phyloP scores from a whole-genome alignment of 2,329 filamentous ascomycete species.

The Ciborinia camelliae region DNA sequence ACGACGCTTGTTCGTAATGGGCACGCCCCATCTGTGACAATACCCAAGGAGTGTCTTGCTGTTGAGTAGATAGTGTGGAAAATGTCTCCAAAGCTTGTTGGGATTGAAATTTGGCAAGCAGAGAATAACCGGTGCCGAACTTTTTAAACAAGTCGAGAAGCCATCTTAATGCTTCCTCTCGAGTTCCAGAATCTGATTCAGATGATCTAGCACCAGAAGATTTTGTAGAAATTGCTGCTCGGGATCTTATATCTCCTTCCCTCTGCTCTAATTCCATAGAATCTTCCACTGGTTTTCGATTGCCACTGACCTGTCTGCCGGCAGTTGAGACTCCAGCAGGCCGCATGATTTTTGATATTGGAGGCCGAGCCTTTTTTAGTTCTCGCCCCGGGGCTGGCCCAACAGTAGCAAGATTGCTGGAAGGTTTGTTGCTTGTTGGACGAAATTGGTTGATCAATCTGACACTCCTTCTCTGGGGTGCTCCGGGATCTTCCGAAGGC shows the following conservation, averaged over 20 bases:
- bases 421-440: conserved; percentile 45
- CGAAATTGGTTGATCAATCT: conserved; percentile 69
- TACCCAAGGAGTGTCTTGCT: conserved; percentile 92
- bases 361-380: conserved; percentile 79
- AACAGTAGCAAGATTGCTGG: conserved; percentile 53
- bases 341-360: conserved; percentile 62
- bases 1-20: conserved; percentile 85
- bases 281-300: conserved; percentile 73
- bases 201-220: conserved; percentile 32
- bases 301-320: conserved; percentile 84
- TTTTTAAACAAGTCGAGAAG: conserved; percentile 79
- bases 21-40: conserved; percentile 86
- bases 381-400: conserved; percentile 65
- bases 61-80: conserved; percentile 63
- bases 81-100: conserved; percentile 73
- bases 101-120: conserved; percentile 75
- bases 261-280: conserved; percentile 66
- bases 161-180: conserved; percentile 72
- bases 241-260: conserved; percentile 45
- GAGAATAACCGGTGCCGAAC: conserved; percentile 75
- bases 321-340: conserved; percentile 67
- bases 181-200: conserved; percentile 55
- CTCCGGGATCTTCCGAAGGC: conserved; percentile 58
- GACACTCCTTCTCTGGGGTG: conserved; percentile 66
- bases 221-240: conserved; percentile 33